These are phyloP conservation scores for Proliferodiscus dingleyae DNA, from an alignment of 2,329 filamentous ascomycete species.

Conservation along the genomic window DNA sequence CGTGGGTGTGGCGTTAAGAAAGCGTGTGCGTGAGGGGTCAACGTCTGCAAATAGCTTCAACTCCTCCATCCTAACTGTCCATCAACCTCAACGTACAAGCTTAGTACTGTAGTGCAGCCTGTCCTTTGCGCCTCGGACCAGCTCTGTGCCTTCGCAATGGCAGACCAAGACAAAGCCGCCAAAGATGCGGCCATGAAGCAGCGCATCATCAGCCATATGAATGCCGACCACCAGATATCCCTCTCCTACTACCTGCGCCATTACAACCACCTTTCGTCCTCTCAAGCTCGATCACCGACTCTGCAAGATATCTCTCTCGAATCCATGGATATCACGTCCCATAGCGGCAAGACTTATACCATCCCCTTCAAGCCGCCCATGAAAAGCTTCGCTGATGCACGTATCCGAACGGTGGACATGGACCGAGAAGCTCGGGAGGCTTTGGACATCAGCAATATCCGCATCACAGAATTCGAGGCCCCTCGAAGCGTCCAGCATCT, in stretches of 20 bases:
- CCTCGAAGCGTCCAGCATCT: slow-evolving; percentile 37
- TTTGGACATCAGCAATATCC: slow-evolving; percentile 50
- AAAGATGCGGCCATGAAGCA: slow-evolving; percentile 46
- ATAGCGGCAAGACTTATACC: slow-evolving; percentile 40
- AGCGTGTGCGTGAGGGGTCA: too few species aligned
- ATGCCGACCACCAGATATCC: slow-evolving; percentile 71
- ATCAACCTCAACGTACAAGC: too few species aligned
- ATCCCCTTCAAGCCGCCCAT: slow-evolving; percentile 69
- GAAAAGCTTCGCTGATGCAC: slow-evolving; percentile 60
- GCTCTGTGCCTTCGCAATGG: too few species aligned
- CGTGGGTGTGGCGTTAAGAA: too few species aligned
- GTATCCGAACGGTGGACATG: slow-evolving; percentile 69
- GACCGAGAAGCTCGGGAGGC: slow-evolving; percentile 52
- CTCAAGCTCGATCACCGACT: slow-evolving; percentile 50
- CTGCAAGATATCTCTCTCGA: slow-evolving; percentile 62
- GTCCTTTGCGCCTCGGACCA: too few species aligned
- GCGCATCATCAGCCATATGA: slow-evolving; percentile 80
- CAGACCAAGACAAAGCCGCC: slow-evolving; percentile 7
- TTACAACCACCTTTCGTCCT: slow-evolving; percentile 54
- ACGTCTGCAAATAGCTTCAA: too few species aligned
- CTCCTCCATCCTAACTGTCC: too few species aligned
- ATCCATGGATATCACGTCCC: slow-evolving; percentile 55
- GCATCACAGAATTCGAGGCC: slow-evolving; percentile 37
- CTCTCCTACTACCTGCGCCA: slow-evolving; percentile 74
- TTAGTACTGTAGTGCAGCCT: too few species aligned